phyloP scores from a whole-genome alignment of 106 monocot genomes.

The Apostasia ramifera region DNA sequence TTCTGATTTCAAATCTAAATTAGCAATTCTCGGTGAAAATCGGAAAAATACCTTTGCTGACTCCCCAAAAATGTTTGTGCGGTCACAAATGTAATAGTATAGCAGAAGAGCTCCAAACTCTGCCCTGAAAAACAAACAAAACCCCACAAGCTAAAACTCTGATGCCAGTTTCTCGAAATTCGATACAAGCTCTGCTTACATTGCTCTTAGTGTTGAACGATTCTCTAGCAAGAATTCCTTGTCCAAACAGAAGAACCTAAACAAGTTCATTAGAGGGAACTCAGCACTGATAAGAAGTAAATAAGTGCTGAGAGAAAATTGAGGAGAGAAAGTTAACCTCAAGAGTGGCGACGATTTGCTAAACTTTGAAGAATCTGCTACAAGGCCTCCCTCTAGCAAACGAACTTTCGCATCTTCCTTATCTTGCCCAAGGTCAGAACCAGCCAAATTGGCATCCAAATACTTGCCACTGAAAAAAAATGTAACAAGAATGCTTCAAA shows the following conservation, averaged over 20 bases:
- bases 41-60: slow-evolving; percentile 37
- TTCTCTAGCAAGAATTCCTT: slow-evolving; percentile 53
- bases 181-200: slow-evolving; percentile 35
- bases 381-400: slow-evolving; percentile 38
- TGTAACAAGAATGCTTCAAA: no score
- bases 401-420: slow-evolving; percentile 19
- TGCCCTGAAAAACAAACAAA: slow-evolving; percentile 30
- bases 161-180: not conserved
- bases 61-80: slow-evolving; percentile 60
- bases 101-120: slow-evolving; percentile 57
- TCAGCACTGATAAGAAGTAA: not conserved
- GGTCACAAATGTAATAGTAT: slow-evolving; percentile 63
- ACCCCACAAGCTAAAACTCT: not conserved
- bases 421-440: slow-evolving; percentile 7
- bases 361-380: slow-evolving; percentile 16
- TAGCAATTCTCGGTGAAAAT: not conserved
- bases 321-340: slow-evolving; percentile 20
- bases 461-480: slow-evolving; percentile 26
- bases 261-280: not conserved
- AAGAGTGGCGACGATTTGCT: slow-evolving; percentile 16
- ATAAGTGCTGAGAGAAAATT: not conserved
- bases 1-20: no score
- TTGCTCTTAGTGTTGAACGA: slow-evolving; percentile 41
- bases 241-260: slow-evolving; percentile 59
- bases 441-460: slow-evolving; percentile 31